A percentile compares a stretch with the other conserved stretches of the same genome.
These are phyloP conservation scores for Colletotrichum truncatum DNA, from an alignment of 2,329 filamentous ascomycete genomes.

Conservation along the genomic window DNA sequence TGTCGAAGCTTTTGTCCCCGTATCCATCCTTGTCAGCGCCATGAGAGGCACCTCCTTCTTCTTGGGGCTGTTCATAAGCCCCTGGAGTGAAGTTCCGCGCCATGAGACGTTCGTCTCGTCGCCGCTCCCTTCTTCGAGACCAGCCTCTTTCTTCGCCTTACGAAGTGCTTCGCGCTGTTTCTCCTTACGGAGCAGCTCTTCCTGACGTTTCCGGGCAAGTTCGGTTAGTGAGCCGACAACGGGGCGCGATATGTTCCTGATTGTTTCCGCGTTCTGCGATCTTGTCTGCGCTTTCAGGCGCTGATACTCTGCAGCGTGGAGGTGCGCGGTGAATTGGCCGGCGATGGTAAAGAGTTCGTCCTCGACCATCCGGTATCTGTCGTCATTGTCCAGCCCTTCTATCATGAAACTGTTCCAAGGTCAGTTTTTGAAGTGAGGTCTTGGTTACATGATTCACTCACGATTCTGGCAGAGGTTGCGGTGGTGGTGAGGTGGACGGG, in stretches of 20 bases:
- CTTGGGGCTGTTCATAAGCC: constrained; percentile 53
- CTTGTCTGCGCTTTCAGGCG: constrained; percentile 69
- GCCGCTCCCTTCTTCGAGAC: constrained; percentile 38
- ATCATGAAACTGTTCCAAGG: constrained; percentile 65
- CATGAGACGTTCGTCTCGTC: constrained; percentile 38
- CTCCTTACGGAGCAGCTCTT: constrained; percentile 44
- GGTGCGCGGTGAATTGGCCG: constrained; percentile 75
- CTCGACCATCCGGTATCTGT: constrained; percentile 83
- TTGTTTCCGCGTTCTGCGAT: constrained; percentile 61
- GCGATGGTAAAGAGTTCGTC: constrained; percentile 79
- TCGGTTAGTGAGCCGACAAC: constrained; percentile 53
- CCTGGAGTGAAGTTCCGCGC: constrained; percentile 46
- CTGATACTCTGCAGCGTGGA: constrained; percentile 81
- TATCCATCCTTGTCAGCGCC: constrained; percentile 35
- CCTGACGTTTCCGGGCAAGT: constrained; percentile 43
- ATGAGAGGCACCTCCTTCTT: constrained; percentile 37
- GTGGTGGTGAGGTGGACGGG: constrained; percentile 62
- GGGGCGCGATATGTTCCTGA: constrained; percentile 60
- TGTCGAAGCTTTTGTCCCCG: constrained; percentile 38
- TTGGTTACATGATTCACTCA: constrained; percentile 41
- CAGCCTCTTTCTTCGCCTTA: constrained; percentile 29
- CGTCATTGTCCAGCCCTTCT: constrained; percentile 72
- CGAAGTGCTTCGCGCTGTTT: constrained; percentile 45
- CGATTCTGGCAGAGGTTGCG: constrained; percentile 57
- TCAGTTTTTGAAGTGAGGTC: constrained; percentile 18